Conservation (phyloP, 257 asterid genomes). For the Cinchona pubescens region DNA sequence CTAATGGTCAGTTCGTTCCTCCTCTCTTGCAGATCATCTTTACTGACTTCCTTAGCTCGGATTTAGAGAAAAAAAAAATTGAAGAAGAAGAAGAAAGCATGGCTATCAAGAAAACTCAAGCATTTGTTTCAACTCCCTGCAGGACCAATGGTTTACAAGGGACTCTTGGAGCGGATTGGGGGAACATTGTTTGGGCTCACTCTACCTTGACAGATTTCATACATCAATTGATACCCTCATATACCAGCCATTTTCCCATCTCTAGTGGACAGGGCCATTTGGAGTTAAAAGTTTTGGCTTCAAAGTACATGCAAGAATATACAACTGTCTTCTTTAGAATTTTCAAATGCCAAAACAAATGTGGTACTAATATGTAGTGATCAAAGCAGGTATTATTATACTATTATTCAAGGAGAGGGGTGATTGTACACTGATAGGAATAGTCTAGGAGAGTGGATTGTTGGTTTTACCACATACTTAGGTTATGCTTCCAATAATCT, state of each 20-base stretch:
- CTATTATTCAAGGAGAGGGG: too few species aligned
- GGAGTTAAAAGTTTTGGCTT: slow-evolving; percentile 35
- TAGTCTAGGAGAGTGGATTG: too few species aligned
- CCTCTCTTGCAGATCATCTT: too few species aligned
- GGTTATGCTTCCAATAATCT: too few species aligned
- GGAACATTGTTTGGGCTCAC: slow-evolving; percentile 66
- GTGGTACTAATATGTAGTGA: slow-evolving; percentile 45
- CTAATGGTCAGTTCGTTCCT: too few species aligned
- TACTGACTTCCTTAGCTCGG: too few species aligned
- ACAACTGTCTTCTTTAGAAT: slow-evolving; percentile 39
- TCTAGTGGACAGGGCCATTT: slow-evolving; percentile 33
- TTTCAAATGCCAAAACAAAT: slow-evolving; percentile 23
- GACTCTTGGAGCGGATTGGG: slow-evolving; percentile 49
- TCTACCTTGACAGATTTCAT: slow-evolving; percentile 57
- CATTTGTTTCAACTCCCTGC: too few species aligned
- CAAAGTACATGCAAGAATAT: slow-evolving; percentile 27
- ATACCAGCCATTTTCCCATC: slow-evolving; percentile 42
- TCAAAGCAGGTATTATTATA: slow-evolving; percentile 33
- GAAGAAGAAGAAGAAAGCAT: too few species aligned
- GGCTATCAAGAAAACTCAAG: too few species aligned
- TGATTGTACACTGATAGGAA: too few species aligned
- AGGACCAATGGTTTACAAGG: slow-evolving; percentile 65
- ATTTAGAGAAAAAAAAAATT: too few species aligned
- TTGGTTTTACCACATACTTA: too few species aligned
- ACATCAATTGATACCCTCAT: slow-evolving; percentile 57